Conservation (phyloP, 2,329 filamentous ascomycete species). For the Calonectria naviculata region DNA sequence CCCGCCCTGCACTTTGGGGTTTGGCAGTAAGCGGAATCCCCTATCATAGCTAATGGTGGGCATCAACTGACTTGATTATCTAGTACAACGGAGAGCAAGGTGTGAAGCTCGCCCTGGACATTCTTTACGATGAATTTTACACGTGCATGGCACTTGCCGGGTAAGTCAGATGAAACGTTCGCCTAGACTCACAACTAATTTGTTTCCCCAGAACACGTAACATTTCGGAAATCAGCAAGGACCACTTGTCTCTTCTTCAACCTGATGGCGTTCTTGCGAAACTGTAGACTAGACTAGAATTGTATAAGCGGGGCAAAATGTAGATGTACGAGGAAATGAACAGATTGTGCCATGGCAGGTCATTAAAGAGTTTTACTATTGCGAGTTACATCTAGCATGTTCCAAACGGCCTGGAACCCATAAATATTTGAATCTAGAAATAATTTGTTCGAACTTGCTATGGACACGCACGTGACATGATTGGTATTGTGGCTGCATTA, state of each 20-base stretch:
- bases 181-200: background rate
- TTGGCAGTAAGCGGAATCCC: constrained; percentile 15
- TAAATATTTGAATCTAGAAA: background rate
- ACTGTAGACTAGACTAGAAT: constrained; percentile 1
- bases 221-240: constrained; percentile 21
- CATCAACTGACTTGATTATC: background rate
- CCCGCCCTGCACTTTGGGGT: constrained; percentile 24
- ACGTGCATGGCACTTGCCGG: constrained; percentile 22
- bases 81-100: constrained; percentile 24
- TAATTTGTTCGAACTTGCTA: background rate
- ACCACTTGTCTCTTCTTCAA: constrained; percentile 20
- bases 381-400: background rate
- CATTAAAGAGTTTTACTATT: background rate
- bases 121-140: constrained; percentile 23
- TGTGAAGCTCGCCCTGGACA: constrained; percentile 19
- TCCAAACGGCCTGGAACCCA: background rate
- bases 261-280: constrained; percentile 20
- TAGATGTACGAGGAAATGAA: background rate
- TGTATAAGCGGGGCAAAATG: background rate
- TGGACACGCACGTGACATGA: too few species aligned
- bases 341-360: background rate
- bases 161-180: background rate
- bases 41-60: rapidly evolving
- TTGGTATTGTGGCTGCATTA: too few species aligned
- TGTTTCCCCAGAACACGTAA: constrained; percentile 14